phyloP scores from a whole-genome alignment of 1,284 basidiomycete species.

The Tausonia pullulans region DNA sequence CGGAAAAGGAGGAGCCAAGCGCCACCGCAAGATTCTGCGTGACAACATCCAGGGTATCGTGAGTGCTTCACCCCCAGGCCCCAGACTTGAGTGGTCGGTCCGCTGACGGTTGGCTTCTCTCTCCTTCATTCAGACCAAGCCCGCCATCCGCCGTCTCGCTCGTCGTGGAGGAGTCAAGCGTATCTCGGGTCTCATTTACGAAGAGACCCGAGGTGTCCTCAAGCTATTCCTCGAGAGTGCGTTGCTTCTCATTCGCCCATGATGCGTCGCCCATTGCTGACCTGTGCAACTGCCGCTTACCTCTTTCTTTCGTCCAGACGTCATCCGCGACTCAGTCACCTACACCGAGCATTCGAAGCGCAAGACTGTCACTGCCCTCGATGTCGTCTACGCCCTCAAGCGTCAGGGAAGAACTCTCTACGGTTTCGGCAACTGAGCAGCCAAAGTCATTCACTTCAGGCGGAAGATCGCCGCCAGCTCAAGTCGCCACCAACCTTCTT shows the following conservation, averaged over 20 bases:
- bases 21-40: constrained; percentile 68
- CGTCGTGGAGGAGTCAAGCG: constrained; percentile 64
- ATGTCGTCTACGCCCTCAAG: constrained; percentile 83
- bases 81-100: too few relatives aligned
- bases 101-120: too few relatives aligned
- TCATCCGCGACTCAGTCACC: constrained; percentile 76
- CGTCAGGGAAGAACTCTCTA: constrained; percentile 79
- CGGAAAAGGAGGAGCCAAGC: constrained; percentile 78
- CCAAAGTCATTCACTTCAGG: too few relatives aligned
- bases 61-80: too few relatives aligned
- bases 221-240: constrained; percentile 21
- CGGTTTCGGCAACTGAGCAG: constrained; percentile 34
- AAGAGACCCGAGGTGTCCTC: constrained; percentile 53
- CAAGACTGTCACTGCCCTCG: constrained; percentile 78
- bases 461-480: too few relatives aligned
- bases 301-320: constrained; percentile 31
- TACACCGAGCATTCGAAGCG: constrained; percentile 93
- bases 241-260: not conserved
- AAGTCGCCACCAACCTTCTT: too few relatives aligned
- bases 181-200: constrained; percentile 82
- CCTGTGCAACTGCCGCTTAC: not conserved
- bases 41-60: constrained; percentile 63
- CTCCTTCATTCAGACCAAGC: constrained; percentile 47
- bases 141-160: constrained; percentile 83
- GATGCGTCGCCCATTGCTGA: not conserved